phyloP scores from a whole-genome alignment of 208 protist species.

The Trichomonas gallinae region DNA sequence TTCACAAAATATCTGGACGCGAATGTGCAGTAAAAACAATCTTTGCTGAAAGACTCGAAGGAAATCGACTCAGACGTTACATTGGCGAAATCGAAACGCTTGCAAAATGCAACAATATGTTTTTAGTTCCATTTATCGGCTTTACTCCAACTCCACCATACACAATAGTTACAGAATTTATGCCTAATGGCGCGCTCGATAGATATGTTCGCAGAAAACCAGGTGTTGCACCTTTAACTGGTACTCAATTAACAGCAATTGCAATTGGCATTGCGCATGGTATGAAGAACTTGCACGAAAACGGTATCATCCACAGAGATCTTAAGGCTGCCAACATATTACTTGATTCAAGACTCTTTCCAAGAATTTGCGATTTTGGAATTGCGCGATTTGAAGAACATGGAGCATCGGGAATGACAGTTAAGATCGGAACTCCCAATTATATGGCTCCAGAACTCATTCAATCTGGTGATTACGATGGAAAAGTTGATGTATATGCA shows the following conservation, averaged over 20 bases:
- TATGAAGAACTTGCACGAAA: not conserved
- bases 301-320: slow-evolving; percentile 16
- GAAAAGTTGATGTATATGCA: not conserved
- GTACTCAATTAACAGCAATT: not conserved
- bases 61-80: not conserved
- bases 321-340: not conserved
- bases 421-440: not conserved
- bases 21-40: not conserved
- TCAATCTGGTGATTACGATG: not conserved
- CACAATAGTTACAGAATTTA: not conserved
- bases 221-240: not conserved
- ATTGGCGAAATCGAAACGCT: not conserved
- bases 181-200: not conserved
- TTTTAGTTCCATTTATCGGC: not conserved
- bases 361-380: slow-evolving; percentile 1
- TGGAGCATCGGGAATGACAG: not conserved
- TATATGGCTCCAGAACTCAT: slow-evolving; percentile 10
- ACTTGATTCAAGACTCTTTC: not conserved
- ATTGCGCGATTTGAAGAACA: not conserved
- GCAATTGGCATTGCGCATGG: not conserved
- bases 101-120: not conserved
- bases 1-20: not conserved
- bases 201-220: not conserved
- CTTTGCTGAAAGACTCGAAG: not conserved
- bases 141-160: not conserved